phyloP scores from a whole-genome alignment of 2,329 filamentous ascomycete genomes.

The Fusarium sacchari region DNA sequence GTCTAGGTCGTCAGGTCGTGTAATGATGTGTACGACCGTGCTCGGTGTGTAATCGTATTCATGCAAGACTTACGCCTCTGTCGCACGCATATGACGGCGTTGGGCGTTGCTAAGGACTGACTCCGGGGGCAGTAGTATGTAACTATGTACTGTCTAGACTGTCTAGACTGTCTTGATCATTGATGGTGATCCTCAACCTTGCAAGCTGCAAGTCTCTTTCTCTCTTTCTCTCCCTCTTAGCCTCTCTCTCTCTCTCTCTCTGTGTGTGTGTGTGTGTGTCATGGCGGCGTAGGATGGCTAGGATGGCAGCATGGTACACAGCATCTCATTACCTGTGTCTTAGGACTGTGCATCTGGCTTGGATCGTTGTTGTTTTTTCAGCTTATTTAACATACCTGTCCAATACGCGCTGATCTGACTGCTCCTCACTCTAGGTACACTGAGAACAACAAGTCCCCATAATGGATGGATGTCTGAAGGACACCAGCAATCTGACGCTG shows the following conservation, averaged over 20 bases:
- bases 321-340: constrained; percentile 15
- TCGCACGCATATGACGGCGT: constrained; percentile 21
- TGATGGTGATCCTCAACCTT: constrained; percentile 1
- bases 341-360: constrained; percentile 7
- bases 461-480: constrained; percentile 9
- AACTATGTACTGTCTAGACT: no score
- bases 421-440: neutral
- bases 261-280: neutral
- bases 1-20: neutral
- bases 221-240: no score
- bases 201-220: no score
- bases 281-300: neutral
- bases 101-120: constrained; percentile 4
- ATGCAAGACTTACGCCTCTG: constrained; percentile 15
- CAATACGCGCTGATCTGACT: neutral
- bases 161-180: constrained; percentile 3
- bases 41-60: constrained; percentile 20
- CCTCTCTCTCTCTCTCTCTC: no score
- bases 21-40: constrained; percentile 18
- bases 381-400: neutral
- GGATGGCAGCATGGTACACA: neutral
- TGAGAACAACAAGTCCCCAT: constrained; percentile 2
- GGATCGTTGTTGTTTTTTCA: constrained; percentile 2
- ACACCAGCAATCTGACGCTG: neutral
- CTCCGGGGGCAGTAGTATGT: neutral